Evolutionary conservation across 495 filamentous ascomycete genomes (phyloP).

Genomic region (Neurospora tetraspora): DNA sequence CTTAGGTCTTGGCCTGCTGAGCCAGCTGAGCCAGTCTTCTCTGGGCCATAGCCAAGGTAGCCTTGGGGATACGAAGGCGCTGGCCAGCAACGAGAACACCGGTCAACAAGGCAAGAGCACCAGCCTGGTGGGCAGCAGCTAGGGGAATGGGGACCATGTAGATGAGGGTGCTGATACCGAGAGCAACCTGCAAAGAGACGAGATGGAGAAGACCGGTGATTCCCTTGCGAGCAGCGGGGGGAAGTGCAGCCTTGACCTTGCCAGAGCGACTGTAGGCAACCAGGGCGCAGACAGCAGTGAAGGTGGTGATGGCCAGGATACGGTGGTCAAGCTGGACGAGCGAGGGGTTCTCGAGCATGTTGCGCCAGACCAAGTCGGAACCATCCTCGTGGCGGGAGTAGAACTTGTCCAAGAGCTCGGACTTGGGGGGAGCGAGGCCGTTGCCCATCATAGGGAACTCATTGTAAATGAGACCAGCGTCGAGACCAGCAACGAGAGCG

Average conservation of each 20-base stretch:
- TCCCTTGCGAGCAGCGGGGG: slow-evolving; percentile 54
- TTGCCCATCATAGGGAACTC: slow-evolving; percentile 93
- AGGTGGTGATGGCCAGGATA: slow-evolving; percentile 82
- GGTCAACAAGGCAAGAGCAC: slow-evolving; percentile 74
- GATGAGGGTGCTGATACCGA: slow-evolving; percentile 83
- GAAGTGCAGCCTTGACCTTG: slow-evolving; percentile 51
- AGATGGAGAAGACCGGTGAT: slow-evolving; percentile 75
- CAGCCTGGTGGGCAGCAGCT: slow-evolving; percentile 89
- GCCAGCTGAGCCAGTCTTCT: slow-evolving; percentile 19
- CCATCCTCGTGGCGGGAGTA: slow-evolving; percentile 70
- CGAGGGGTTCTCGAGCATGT: slow-evolving; percentile 92
- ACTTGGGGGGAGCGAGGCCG: slow-evolving; percentile 66
- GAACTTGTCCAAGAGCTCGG: slow-evolving; percentile 73
- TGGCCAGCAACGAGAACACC: slow-evolving; percentile 67
- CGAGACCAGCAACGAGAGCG: slow-evolving; percentile 84
- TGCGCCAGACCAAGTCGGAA: slow-evolving; percentile 87
- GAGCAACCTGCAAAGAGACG: slow-evolving; percentile 65
- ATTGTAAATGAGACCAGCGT: slow-evolving; percentile 96
- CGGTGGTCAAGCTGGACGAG: slow-evolving; percentile 92
- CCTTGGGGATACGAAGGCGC: slow-evolving; percentile 39
- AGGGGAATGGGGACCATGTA: slow-evolving; percentile 86
- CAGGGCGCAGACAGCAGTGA: slow-evolving; percentile 66
- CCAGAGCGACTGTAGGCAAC: slow-evolving; percentile 66
- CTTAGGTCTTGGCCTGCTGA: not conserved
- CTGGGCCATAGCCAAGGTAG: slow-evolving; percentile 35